phyloP scores from a whole-genome alignment of 2,329 filamentous ascomycete genomes.

The Cytospora paraplurivora region DNA sequence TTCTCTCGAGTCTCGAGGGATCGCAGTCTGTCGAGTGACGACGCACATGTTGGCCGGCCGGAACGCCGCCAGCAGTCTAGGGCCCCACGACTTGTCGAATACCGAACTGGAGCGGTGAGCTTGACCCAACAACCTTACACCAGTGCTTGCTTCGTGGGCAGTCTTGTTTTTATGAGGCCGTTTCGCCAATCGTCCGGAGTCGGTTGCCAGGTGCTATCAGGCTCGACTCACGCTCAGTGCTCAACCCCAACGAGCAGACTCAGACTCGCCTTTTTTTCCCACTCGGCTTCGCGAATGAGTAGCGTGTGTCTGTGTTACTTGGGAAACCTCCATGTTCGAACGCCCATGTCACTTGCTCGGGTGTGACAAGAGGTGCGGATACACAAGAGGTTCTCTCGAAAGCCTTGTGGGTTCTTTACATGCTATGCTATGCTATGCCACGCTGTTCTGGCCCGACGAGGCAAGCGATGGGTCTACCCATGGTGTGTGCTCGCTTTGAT shows the following conservation, averaged over 20 bases:
- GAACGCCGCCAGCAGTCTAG: neutral
- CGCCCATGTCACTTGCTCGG: slow-evolving; percentile 2
- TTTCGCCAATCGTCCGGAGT: neutral
- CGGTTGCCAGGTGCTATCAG: neutral
- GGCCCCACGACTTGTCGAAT: neutral
- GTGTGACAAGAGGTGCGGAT: neutral
- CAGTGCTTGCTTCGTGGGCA: neutral
- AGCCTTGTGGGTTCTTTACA: neutral
- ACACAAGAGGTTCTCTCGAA: neutral
- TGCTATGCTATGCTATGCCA: slow-evolving; percentile 1
- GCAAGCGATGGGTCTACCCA: neutral
- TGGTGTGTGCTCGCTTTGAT: neutral
- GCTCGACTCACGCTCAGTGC: neutral
- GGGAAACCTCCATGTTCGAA: neutral
- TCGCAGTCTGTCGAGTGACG: neutral
- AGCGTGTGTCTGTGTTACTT: neutral
- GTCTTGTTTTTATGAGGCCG: neutral
- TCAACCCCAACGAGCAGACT: neutral
- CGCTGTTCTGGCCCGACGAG: neutral
- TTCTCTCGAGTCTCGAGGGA: neutral
- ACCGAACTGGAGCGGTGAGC: neutral
- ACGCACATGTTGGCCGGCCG: neutral
- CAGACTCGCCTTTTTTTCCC: neutral
- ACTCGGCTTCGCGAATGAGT: neutral
- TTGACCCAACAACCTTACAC: neutral